Evolutionary conservation across 1,139 yeast genomes (phyloP).

Genomic region (Lodderomyces beijingensis): DNA sequence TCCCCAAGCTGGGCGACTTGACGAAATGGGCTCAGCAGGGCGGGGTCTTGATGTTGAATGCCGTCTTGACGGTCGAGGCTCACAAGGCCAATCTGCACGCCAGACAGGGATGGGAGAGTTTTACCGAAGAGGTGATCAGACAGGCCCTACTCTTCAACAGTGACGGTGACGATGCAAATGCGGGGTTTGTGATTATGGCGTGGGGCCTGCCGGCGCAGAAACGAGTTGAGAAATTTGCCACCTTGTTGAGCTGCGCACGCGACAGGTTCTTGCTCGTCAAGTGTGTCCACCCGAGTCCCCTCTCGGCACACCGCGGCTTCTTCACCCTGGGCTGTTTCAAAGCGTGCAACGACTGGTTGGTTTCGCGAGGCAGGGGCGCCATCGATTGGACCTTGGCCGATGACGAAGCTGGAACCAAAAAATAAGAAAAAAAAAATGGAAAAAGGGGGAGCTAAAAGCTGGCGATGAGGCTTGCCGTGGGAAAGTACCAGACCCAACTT

Average conservation of each 20-base stretch:
- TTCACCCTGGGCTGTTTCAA: constrained; percentile 69
- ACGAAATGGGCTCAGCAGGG: constrained; percentile 75
- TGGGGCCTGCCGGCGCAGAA: constrained; percentile 96
- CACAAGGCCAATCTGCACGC: constrained; percentile 94
- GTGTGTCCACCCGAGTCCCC: constrained; percentile 92
- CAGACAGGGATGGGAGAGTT: constrained; percentile 87
- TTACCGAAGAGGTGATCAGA: constrained; percentile 69
- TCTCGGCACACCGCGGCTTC: constrained; percentile 83
- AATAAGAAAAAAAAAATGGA: not conserved
- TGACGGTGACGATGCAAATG: constrained; percentile 10
- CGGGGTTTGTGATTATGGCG: constrained; percentile 75
- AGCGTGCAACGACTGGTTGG: constrained; percentile 72
- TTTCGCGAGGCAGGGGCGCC: constrained; percentile 36
- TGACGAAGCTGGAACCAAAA: not conserved
- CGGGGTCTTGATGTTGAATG: constrained; percentile 85
- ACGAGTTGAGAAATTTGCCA: constrained; percentile 45
- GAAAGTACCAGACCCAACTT: too few relatives aligned
- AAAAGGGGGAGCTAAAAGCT: not conserved
- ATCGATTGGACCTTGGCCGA: constrained; percentile 60
- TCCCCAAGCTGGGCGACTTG: constrained; percentile 66
- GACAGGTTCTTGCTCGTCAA: constrained; percentile 48
- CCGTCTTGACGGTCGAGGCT: constrained; percentile 88
- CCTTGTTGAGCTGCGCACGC: constrained; percentile 19
- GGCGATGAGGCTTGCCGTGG: too few relatives aligned
- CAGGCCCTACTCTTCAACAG: constrained; percentile 32